Evolutionary conservation across 176 grass and related monocot genomes (phyloP), one percentile per base, ranked within the genome.

Genomic region (Urochloa ruziziensis): DNA sequence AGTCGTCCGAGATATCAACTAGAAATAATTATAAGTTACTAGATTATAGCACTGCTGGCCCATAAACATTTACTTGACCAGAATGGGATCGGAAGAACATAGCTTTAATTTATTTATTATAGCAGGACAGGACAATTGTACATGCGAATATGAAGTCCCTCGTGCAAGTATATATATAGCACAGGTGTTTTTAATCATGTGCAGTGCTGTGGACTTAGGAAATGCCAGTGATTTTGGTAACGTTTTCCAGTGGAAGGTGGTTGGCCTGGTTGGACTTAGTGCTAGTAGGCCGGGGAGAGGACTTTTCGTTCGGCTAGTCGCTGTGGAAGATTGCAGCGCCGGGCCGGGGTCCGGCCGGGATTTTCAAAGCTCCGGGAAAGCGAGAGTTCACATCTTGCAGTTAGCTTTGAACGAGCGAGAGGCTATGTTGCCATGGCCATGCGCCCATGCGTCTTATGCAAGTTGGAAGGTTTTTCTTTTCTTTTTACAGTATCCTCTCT

Each of bases 331-430:
- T 48, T 80, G 44, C 44, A 44, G 46, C 43, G 46, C 43, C 44
- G 30, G 28, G 65, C 42, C 9, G 27, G 6, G 27, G 6, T 6
- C 17, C 6, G 4, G 68, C 28, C 3, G 2, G 34, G 64, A 0
- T 81, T 81, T 68, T 68, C 35, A 70, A 70, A 42, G 36, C 25
- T 42, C 4, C 16, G 33, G 12, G 12, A 54, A 27, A 3, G 37
- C 28, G 51, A 48, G 52, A 54, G 68, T 83, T 83, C 80, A 83
- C 68, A 82, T 70, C 34, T 33, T 66, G 12, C 35, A 25, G 7
- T 43, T 13, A 28, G 35, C 23, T 10, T 85, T 70, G 63, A 78
- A 75, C 15, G 36, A 32, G 12, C 3, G n/a, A 7, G 40, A 9
- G 37, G 19, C 21, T 11, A 1, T 57, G 23, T 58, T 56, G 25